Evolutionary conservation across 345 rosid species (phyloP).

Genomic region (Aquilaria malaccensis): DNA sequence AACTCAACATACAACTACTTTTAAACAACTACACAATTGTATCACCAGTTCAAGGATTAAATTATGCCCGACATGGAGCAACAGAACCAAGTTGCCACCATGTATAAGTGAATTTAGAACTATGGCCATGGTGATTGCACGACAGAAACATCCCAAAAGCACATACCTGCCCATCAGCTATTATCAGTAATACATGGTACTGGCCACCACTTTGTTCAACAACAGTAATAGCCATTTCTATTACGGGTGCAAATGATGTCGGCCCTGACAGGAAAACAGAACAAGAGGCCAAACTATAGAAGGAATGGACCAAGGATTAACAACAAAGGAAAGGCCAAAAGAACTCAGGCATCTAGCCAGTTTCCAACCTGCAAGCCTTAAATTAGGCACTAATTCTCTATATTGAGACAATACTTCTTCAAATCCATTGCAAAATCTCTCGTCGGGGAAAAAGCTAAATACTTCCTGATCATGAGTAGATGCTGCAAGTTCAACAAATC

Average conservation of each 20-base stretch:
- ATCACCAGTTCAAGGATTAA: no score
- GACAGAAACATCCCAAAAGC: no score
- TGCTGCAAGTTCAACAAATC: slow-evolving; percentile 26
- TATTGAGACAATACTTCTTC: slow-evolving; percentile 79
- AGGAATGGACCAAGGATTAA: no score
- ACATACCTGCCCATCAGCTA: slow-evolving; percentile 90
- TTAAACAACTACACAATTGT: no score
- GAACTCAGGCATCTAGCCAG: slow-evolving; percentile 3
- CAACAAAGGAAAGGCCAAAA: background rate
- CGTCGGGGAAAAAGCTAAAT: slow-evolving; percentile 65
- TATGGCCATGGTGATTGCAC: no score
- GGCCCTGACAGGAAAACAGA: slow-evolving; percentile 43
- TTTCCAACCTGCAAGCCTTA: slow-evolving; percentile 62
- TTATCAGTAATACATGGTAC: slow-evolving; percentile 83
- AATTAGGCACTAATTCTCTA: slow-evolving; percentile 69
- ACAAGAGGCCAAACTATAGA: background rate
- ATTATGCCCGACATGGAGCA: no score
- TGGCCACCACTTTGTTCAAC: slow-evolving; percentile 91
- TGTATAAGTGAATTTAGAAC: no score
- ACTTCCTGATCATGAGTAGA: slow-evolving; percentile 94
- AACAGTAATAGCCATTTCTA: slow-evolving; percentile 75
- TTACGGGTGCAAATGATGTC: slow-evolving; percentile 83
- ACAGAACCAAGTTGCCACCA: no score
- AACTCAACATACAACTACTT: no score
- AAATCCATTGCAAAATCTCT: slow-evolving; percentile 65